Percentiles rank a stretch among this genome's conserved stretches.
phyloP scores from a whole-genome alignment of 2,329 filamentous ascomycete genomes.

The Bimuria novae-zelandiae region DNA sequence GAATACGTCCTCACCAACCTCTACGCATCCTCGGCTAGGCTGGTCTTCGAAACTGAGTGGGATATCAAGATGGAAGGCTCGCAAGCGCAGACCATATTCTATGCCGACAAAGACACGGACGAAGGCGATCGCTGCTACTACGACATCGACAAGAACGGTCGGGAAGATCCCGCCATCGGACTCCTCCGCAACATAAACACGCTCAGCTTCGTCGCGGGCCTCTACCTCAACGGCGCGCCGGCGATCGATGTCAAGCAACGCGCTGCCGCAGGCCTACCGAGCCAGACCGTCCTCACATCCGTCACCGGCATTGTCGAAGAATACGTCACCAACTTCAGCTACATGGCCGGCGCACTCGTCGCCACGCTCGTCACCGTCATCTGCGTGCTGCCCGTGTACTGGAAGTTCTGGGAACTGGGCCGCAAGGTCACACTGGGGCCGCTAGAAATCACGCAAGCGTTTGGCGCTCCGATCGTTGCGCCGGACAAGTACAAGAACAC shows the following conservation, averaged over 20 bases:
- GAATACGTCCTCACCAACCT: conserved; percentile 29
- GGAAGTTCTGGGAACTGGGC: conserved; percentile 44
- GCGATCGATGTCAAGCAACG: conserved; percentile 5
- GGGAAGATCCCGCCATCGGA: conserved; percentile 27
- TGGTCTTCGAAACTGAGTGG: conserved; percentile 22
- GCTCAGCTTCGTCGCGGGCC: conserved; percentile 19
- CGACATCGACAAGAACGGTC: conserved; percentile 17
- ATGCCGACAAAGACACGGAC: conserved; percentile 17
- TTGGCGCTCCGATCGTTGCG: conserved; percentile 31
- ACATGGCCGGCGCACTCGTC: conserved; percentile 37
- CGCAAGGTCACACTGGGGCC: conserved; percentile 42
- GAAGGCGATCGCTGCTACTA: conserved; percentile 22
- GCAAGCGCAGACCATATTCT: conserved; percentile 24
- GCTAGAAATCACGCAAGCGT: conserved; percentile 43
- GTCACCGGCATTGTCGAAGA: conserved; percentile 31
- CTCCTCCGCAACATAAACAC: conserved; percentile 31
- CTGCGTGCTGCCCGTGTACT: conserved; percentile 41
- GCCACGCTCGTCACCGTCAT: conserved; percentile 38
- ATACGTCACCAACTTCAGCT: conserved; percentile 33
- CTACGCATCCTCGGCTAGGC: conserved; percentile 20
- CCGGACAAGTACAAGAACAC: conserved; percentile 20
- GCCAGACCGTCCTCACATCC: conserved; percentile 14
- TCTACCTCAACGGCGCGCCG: conserved; percentile 24
- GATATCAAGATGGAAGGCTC: conserved; percentile 21
- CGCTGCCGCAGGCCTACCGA: conserved; percentile 7